These are phyloP conservation scores for Aspergillus mulundensis DNA, from an alignment of 495 filamentous ascomycete genomes.

Conservation along the genomic window DNA sequence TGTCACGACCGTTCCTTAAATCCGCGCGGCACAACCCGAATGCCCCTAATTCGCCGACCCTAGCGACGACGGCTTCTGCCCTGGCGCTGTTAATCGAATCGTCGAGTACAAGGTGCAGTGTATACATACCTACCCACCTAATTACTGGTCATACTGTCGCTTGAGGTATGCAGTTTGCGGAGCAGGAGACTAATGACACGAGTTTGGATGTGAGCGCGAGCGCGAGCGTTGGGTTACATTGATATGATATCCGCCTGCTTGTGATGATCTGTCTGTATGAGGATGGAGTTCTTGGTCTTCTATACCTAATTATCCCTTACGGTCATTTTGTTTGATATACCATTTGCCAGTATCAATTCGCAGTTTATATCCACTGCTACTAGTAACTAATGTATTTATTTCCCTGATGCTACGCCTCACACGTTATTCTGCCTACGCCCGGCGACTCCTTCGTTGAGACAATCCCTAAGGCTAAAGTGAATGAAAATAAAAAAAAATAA, in stretches of 20 bases:
- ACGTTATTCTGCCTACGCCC: not conserved
- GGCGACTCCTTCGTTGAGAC: no score
- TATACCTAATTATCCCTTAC: no score
- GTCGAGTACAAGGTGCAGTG: not conserved
- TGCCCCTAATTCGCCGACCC: not conserved
- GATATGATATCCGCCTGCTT: not conserved
- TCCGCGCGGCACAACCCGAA: not conserved
- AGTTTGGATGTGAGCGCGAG: not conserved
- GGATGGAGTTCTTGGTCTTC: not conserved
- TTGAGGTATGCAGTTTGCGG: not conserved
- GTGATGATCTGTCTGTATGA: not conserved
- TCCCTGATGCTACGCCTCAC: not conserved
- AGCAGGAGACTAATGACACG: not conserved
- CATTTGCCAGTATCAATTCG: not conserved
- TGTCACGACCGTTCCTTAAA: constrained; percentile 24
- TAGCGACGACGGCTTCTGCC: not conserved
- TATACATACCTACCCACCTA: not conserved
- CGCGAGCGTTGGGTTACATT: not conserved
- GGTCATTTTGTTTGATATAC: not conserved
- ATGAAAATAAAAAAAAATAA: no score
- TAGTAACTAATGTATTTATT: not conserved
- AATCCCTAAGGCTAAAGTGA: no score
- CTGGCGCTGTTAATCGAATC: not conserved
- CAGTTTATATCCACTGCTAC: not conserved
- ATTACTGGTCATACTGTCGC: not conserved